Evolutionary conservation across 208 protist genomes (phyloP), one percentile per base, ranked within the genome.

Genomic region (Acanthamoeba castellanii): DNA sequence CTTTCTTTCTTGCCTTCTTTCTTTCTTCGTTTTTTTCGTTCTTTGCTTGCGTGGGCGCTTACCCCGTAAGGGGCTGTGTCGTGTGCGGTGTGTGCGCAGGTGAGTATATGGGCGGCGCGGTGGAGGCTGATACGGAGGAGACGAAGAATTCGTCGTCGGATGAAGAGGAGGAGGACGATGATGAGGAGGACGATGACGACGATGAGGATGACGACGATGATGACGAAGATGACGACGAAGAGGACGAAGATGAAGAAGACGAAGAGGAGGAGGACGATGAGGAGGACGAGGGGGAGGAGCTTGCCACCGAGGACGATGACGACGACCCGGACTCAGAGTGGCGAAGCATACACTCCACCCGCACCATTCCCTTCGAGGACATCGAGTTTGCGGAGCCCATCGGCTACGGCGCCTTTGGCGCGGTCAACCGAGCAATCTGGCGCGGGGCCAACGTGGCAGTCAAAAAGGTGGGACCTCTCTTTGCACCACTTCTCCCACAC

Each of bases 381-480:
- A 74, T 74, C 32, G 66, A 74, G 32, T 74, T 74, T 30, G 66
- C 66, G 11, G 66, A 74, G 78, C 78, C 78, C 13, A 85, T 85
- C 7, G 78, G 78, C 14, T 85, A 59, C 30, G 78, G 78, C 78
- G 78, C 78, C 14, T 85, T 85, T 50, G 78, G 78, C 30, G 78
- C 47, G 3, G 78, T 85, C 47, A 59, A 85, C 78, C 78, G 78
- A n/a, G 78, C 78, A 13, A 55, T 47, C 22, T 85, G 78, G 78
- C 78, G 78, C 78, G 78, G 78, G 8, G 78, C 78, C 22, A 47
- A 85, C 47, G 78, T 85, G 9, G 78, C 78, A 13, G 78, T 85
- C 3, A 85, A 85, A 50, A 85, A 85, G 37, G 37, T 42, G 37
- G 37, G 37, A 42, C 37, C 37, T 42, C 37, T 42, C 37, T 42